Percentiles rank a stretch among this genome's conserved stretches.
These are phyloP conservation scores for Rozella allomycis DNA, from an alignment of 371 early-diverging fungal species.

Conservation along the genomic window DNA sequence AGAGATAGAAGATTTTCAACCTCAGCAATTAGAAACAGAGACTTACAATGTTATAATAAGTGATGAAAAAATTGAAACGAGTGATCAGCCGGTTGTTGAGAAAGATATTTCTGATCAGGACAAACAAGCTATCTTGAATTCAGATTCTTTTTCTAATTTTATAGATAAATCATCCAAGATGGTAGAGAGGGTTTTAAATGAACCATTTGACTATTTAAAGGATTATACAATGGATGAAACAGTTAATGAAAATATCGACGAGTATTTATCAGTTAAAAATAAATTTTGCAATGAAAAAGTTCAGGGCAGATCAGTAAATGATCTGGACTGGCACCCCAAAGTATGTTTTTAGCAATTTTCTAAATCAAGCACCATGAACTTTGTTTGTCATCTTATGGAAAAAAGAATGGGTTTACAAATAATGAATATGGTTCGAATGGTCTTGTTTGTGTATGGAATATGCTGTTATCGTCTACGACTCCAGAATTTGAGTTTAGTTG, in stretches of 20 bases:
- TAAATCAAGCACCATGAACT: conserved; percentile 51
- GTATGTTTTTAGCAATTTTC: conserved; percentile 12
- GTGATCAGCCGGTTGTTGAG: background rate
- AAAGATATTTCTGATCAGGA: conserved; percentile 60
- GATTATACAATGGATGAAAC: conserved; percentile 68
- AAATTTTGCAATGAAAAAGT: no score
- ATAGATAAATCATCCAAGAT: conserved; percentile 62
- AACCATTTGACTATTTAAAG: conserved; percentile 68
- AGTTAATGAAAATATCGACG: no score
- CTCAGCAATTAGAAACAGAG: background rate
- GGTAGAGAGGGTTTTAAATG: conserved; percentile 70
- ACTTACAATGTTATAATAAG: background rate
- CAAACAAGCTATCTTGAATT: conserved; percentile 36
- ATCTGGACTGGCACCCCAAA: conserved; percentile 74
- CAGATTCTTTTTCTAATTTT: conserved; percentile 58
- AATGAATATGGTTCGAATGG: conserved; percentile 92
- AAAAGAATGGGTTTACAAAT: conserved; percentile 44
- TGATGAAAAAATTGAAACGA: conserved; percentile 1
- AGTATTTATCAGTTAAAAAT: no score
- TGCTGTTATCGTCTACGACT: conserved; percentile 29
- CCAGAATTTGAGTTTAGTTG: conserved; percentile 1
- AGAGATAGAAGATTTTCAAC: background rate
- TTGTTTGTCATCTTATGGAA: conserved; percentile 66
- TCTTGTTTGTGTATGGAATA: conserved; percentile 75
- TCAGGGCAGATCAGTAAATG: conserved; percentile 68